These are phyloP conservation scores for Saturnispora mendoncae DNA, from an alignment of 805 yeast genomes.

Conservation along the genomic window DNA sequence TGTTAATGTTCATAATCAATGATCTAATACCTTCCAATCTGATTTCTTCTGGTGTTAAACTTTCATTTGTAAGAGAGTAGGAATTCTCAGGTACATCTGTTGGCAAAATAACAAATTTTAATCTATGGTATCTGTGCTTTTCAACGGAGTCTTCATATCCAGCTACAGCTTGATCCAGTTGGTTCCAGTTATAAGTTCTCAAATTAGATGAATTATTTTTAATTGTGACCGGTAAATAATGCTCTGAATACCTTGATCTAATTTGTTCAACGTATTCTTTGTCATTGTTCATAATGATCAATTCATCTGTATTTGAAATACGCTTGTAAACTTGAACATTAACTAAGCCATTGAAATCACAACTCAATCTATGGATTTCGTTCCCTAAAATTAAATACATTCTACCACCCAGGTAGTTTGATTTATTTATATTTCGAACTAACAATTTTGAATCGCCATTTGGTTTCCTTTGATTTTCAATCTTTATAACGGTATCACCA, in stretches of 20 bases:
- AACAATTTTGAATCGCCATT: slow-evolving; percentile 47
- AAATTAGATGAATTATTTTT: slow-evolving; percentile 42
- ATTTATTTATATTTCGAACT: slow-evolving; percentile 43
- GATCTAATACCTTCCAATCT: slow-evolving; percentile 82
- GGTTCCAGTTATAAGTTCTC: slow-evolving; percentile 73
- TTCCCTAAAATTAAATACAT: slow-evolving; percentile 71
- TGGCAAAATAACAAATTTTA: slow-evolving; percentile 82
- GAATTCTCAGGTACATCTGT: slow-evolving; percentile 55
- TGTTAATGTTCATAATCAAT: slow-evolving; percentile 52
- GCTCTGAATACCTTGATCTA: slow-evolving; percentile 69
- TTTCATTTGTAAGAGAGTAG: slow-evolving; percentile 40
- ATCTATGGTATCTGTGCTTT: slow-evolving; percentile 46
- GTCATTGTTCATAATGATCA: slow-evolving; percentile 16
- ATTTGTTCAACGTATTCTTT: slow-evolving; percentile 44
- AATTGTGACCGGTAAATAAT: slow-evolving; percentile 48
- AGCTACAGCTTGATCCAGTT: slow-evolving; percentile 82
- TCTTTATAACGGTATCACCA: slow-evolving; percentile 55
- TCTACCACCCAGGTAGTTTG: slow-evolving; percentile 44
- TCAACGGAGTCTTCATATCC: slow-evolving; percentile 74
- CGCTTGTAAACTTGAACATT: slow-evolving; percentile 68
- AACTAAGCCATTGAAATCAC: slow-evolving; percentile 62
- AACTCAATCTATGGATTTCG: slow-evolving; percentile 76
- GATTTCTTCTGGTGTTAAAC: slow-evolving; percentile 73
- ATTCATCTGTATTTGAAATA: slow-evolving; percentile 15
- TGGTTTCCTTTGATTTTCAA: slow-evolving; percentile 54